Percentiles rank a stretch among this genome's conserved stretches.
phyloP scores from a whole-genome alignment of 768 basidiomycete genomes.

The Candolleomyces aberdarensis region DNA sequence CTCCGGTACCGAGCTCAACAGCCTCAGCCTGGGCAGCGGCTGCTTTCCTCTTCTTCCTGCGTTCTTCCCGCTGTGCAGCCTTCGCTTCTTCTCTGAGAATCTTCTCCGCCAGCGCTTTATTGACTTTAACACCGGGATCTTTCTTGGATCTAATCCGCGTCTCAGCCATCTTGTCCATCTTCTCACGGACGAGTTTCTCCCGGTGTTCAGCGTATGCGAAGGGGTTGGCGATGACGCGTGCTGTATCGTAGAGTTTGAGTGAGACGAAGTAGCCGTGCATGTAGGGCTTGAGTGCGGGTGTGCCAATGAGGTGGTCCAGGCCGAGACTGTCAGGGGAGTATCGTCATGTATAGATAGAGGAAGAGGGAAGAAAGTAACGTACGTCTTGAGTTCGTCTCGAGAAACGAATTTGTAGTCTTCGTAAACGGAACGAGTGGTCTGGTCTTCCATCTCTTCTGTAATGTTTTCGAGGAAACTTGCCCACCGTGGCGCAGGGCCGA shows the following conservation, averaged over 20 bases:
- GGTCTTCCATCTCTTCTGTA: slow-evolving; percentile 97
- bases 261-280: slow-evolving; percentile 99
- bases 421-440: slow-evolving; percentile 74
- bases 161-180: slow-evolving; percentile 92
- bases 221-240: slow-evolving; percentile 93
- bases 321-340: slow-evolving; percentile 58
- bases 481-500: slow-evolving; percentile 97
- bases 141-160: slow-evolving; percentile 86
- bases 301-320: slow-evolving; percentile 93
- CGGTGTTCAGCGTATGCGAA: slow-evolving; percentile 94
- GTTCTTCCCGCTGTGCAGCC: slow-evolving; percentile 52
- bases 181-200: slow-evolving; percentile 81
- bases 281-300: slow-evolving; percentile 94
- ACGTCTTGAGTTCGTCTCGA: slow-evolving; percentile 81
- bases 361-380: slow-evolving; percentile 27
- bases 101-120: slow-evolving; percentile 83
- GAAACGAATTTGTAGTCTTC: slow-evolving; percentile 98
- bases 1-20: slow-evolving; percentile 21
- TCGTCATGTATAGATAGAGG: neutral
- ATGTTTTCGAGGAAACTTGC: slow-evolving; percentile 97
- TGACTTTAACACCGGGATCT: slow-evolving; percentile 65
- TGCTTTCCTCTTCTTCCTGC: slow-evolving; percentile 45
- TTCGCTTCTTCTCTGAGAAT: slow-evolving; percentile 65
- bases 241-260: slow-evolving; percentile 93
- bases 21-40: slow-evolving; percentile 3